Evolutionary conservation across 345 rosid species (phyloP).

Genomic region (Eucalyptus urophylla): DNA sequence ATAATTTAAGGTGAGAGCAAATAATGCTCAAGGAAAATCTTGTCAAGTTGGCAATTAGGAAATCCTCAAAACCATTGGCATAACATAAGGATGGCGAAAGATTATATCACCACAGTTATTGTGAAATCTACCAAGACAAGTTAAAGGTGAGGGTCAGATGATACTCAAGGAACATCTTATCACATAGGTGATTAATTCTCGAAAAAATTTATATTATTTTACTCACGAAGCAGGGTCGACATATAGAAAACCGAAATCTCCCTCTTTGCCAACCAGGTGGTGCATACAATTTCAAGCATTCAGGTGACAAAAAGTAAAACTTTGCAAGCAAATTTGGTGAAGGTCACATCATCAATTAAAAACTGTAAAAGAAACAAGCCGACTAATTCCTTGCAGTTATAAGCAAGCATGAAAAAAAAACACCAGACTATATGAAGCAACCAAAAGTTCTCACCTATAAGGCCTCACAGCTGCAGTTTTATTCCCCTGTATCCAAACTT

Average conservation of each 20-base stretch:
- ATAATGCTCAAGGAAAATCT: background rate
- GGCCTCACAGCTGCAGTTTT: slow-evolving; percentile 60
- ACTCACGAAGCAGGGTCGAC: background rate
- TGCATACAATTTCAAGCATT: background rate
- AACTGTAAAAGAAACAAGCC: background rate
- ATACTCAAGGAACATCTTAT: background rate
- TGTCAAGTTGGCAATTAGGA: background rate
- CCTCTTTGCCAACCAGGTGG: background rate
- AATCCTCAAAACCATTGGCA: background rate
- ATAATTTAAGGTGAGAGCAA: background rate
- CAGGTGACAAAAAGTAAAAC: background rate
- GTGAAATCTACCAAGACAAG: background rate
- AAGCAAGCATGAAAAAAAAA: background rate
- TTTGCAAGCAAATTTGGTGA: background rate
- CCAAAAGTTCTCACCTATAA: slow-evolving; percentile 47
- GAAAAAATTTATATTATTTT: background rate
- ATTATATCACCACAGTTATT: background rate
- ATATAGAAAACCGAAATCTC: background rate
- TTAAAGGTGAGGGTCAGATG: background rate
- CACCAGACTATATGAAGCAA: background rate
- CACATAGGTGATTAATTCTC: background rate
- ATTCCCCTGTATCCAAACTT: slow-evolving; percentile 96
- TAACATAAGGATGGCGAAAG: background rate
- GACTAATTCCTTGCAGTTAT: background rate
- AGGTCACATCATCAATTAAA: background rate